phyloP scores from a whole-genome alignment of 129 eudicot species.

The Escallonia rubra region DNA sequence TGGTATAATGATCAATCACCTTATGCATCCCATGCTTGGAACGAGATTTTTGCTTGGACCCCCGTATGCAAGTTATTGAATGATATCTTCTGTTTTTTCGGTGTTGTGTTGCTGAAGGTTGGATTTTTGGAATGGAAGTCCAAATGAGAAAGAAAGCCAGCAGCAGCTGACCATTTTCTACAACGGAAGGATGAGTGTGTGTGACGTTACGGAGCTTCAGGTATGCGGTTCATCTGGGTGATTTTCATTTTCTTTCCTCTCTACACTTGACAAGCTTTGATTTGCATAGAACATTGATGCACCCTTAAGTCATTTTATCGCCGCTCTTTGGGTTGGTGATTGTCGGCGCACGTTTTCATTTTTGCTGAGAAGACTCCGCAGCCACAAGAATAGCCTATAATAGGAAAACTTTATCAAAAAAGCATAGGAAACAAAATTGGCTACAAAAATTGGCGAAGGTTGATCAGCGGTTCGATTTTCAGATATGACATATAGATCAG shows the following conservation, averaged over 20 bases:
- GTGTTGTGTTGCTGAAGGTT: neutral
- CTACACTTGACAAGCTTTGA: neutral
- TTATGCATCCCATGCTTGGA: too few species aligned
- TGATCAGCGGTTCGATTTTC: too few species aligned
- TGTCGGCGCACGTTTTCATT: too few species aligned
- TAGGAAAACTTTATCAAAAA: too few species aligned
- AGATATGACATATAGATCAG: too few species aligned
- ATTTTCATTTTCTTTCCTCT: neutral
- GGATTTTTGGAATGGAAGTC: neutral
- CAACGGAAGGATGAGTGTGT: constrained; percentile 8
- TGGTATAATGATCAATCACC: neutral
- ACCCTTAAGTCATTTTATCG: neutral
- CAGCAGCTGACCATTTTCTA: constrained; percentile 7
- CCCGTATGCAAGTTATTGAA: too few species aligned
- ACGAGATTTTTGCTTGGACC: too few species aligned
- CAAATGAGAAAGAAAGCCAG: neutral
- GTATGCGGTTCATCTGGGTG: neutral
- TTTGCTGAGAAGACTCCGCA: too few species aligned
- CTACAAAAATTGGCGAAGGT: too few species aligned
- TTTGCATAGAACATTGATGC: neutral
- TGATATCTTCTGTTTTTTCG: neutral
- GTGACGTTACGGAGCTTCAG: constrained; percentile 12
- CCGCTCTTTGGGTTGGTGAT: too few species aligned
- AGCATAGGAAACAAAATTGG: too few species aligned
- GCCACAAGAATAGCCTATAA: too few species aligned